phyloP scores from a whole-genome alignment of 2,329 filamentous ascomycete species.

The Chaetomium globosum region DNA sequence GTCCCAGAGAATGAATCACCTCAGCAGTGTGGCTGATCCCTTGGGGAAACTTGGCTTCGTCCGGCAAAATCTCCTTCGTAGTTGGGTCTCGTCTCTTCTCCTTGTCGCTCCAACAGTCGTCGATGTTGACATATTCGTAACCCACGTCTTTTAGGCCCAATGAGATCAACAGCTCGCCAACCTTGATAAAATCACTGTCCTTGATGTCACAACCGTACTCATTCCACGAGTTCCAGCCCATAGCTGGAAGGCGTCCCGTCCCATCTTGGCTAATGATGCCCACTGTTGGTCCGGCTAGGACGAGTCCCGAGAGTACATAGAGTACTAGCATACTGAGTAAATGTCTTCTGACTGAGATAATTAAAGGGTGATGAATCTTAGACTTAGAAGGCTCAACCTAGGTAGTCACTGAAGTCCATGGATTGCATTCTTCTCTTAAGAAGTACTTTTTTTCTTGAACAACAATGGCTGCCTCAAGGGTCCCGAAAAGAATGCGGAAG shows the following conservation, averaged over 20 bases:
- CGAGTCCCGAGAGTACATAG: too few species aligned
- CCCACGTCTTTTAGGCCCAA: constrained; percentile 43
- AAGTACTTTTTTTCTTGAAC: too few species aligned
- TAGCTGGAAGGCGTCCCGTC: background rate
- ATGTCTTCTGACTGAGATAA: too few species aligned
- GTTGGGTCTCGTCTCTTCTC: constrained; percentile 46
- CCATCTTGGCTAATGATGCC: background rate
- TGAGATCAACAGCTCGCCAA: background rate
- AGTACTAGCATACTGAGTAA: too few species aligned
- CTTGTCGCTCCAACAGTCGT: constrained; percentile 61
- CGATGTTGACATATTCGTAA: constrained; percentile 62
- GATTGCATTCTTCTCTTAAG: too few species aligned
- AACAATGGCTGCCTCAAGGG: too few species aligned
- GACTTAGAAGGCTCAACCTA: too few species aligned
- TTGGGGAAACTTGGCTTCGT: constrained; percentile 57
- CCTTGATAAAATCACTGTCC: background rate
- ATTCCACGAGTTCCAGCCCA: constrained; percentile 4
- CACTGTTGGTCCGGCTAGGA: too few species aligned
- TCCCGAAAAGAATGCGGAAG: too few species aligned
- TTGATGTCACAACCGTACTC: constrained; percentile 7
- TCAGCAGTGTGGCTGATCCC: constrained; percentile 59
- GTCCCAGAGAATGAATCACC: constrained; percentile 56
- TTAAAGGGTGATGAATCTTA: too few species aligned
- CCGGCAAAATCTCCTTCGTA: constrained; percentile 50
- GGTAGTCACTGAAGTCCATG: too few species aligned